Evolutionary conservation across 495 filamentous ascomycete genomes (phyloP).

Genomic region (Wilcoxina mikolae): DNA sequence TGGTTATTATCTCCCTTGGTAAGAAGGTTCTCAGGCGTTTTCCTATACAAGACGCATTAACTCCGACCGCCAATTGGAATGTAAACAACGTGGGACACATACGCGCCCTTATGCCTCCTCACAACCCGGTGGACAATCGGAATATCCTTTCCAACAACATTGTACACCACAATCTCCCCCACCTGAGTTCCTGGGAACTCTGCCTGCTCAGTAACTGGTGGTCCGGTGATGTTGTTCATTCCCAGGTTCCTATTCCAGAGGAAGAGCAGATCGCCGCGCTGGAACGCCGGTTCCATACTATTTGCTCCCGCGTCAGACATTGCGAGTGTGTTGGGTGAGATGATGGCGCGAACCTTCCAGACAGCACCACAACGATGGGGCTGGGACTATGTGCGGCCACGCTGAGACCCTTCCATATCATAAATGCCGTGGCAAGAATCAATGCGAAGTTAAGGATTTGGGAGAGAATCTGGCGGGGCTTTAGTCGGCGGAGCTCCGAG

Average conservation of each 20-base stretch:
- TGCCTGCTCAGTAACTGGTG: neutral
- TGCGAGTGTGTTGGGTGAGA: neutral
- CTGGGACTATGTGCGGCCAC: constrained; percentile 73
- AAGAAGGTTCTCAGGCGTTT: constrained; percentile 46
- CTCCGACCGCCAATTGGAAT: neutral
- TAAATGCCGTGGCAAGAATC: constrained; percentile 87
- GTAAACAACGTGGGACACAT: constrained; percentile 23
- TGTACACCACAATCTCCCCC: constrained; percentile 62
- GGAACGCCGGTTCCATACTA: constrained; percentile 95
- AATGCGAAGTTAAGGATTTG: constrained; percentile 92
- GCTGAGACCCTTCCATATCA: constrained; percentile 95
- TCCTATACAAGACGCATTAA: constrained; percentile 18
- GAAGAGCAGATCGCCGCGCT: constrained; percentile 82
- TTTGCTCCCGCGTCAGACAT: neutral
- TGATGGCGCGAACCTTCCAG: constrained; percentile 35
- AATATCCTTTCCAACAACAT: constrained; percentile 79
- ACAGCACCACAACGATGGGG: constrained; percentile 90
- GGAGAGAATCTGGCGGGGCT: constrained; percentile 70
- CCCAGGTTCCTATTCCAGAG: constrained; percentile 75
- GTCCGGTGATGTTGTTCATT: constrained; percentile 9
- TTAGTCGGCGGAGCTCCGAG: constrained; percentile 29
- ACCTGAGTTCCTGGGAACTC: constrained; percentile 25
- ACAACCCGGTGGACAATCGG: constrained; percentile 87
- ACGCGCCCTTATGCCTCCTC: constrained; percentile 49
- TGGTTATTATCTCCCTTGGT: constrained; percentile 99